These are phyloP conservation scores for Astrothelium macrocarpum DNA, from an alignment of 495 filamentous ascomycete species.

Conservation along the genomic window DNA sequence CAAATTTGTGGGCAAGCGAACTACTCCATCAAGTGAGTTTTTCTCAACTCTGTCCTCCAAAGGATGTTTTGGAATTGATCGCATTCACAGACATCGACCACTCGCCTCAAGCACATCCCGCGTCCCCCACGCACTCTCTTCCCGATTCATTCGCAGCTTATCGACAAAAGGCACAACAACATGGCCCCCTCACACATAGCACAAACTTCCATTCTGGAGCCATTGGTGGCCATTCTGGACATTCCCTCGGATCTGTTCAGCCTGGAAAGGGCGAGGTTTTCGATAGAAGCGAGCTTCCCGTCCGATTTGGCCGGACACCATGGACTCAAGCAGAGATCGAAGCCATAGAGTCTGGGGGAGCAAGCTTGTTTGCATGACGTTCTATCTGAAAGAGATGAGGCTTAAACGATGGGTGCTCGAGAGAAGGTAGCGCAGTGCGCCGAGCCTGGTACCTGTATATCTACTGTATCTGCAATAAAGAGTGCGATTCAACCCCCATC, in stretches of 20 bases:
- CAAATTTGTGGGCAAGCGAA: conserved; percentile 82
- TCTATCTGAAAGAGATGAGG: no score
- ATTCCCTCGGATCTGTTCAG: conserved; percentile 58
- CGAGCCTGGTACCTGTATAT: not conserved
- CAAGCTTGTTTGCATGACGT: conserved; percentile 50
- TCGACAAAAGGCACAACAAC: conserved; percentile 84
- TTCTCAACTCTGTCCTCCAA: not conserved
- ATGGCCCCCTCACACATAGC: conserved; percentile 69
- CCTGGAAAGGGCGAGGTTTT: conserved; percentile 69
- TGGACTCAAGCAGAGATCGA: conserved; percentile 82
- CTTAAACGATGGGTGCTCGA: not conserved
- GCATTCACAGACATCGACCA: conserved; percentile 54
- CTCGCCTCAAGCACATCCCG: conserved; percentile 55
- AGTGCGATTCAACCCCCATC: not conserved
- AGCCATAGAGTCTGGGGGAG: conserved; percentile 85
- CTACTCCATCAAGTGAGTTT: conserved; percentile 60
- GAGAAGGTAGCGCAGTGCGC: not conserved
- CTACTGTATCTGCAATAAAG: not conserved
- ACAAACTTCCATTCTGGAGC: conserved; percentile 36
- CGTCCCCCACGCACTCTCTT: conserved; percentile 50
- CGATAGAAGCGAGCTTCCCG: conserved; percentile 79
- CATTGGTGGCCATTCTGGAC: conserved; percentile 57
- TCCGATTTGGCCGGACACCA: conserved; percentile 64
- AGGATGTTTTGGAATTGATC: conserved; percentile 13
- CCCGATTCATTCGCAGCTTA: conserved; percentile 81